Conservation (phyloP, 2,329 filamentous ascomycete genomes). For the Fusarium devonianum region DNA sequence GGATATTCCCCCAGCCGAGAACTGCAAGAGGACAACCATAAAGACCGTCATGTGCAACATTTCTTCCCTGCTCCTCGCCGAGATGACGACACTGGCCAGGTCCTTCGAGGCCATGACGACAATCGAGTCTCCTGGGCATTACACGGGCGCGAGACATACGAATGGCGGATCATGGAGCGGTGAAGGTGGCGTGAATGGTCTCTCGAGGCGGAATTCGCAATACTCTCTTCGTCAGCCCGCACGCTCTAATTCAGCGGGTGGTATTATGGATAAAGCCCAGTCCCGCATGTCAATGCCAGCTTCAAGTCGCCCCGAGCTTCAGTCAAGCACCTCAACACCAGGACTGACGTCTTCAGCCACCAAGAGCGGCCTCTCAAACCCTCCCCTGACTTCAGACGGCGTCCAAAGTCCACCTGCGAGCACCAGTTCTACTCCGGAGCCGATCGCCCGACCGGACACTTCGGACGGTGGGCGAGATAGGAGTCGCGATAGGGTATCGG, state of each 20-base stretch:
- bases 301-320: conserved; percentile 54
- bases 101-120: conserved; percentile 75
- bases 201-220: conserved; percentile 63
- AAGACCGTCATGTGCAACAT: conserved; percentile 83
- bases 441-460: conserved; percentile 48
- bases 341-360: conserved; percentile 60
- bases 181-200: conserved; percentile 48
- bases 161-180: conserved; percentile 54
- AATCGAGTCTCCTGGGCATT: conserved; percentile 77
- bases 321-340: conserved; percentile 55
- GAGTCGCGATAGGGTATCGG: conserved; percentile 65
- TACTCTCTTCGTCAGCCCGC: conserved; percentile 53
- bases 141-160: conserved; percentile 48
- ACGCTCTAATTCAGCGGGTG: conserved; percentile 63
- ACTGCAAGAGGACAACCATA: conserved; percentile 79
- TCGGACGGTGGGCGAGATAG: conserved; percentile 57
- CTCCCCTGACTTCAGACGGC: conserved; percentile 58
- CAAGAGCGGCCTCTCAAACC: conserved; percentile 57
- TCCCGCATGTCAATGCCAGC: conserved; percentile 84
- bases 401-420: conserved; percentile 48
- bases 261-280: conserved; percentile 64
- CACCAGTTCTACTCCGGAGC: conserved; percentile 53
- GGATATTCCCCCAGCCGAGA: conserved; percentile 71
- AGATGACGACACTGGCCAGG: conserved; percentile 77
- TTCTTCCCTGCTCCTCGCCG: conserved; percentile 74